Evolutionary conservation across 1,284 basidiomycete species (phyloP).

Genomic region (Apiotrichum sp.): DNA sequence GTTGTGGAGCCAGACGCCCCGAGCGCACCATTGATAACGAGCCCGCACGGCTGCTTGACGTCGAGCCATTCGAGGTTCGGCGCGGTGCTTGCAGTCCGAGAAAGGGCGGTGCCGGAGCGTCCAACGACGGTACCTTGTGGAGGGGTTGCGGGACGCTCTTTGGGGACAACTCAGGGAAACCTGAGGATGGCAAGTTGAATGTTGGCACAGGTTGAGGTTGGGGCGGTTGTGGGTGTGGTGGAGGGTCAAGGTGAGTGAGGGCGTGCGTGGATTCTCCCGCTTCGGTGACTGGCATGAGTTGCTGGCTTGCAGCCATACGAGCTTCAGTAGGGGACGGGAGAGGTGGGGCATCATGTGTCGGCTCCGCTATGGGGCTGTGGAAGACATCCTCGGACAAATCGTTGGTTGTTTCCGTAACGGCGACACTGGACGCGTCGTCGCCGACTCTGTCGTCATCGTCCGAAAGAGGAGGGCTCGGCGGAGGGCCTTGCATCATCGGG

Average conservation of each 20-base stretch:
- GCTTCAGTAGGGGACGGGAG: background rate
- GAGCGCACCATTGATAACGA: conserved; percentile 37
- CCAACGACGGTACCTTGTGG: background rate
- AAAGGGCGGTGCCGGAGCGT: conserved; percentile 7
- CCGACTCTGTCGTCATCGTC: conserved; percentile 17
- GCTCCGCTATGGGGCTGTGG: background rate
- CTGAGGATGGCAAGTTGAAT: too few species aligned
- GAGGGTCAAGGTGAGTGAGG: background rate
- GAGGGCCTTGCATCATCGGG: conserved; percentile 36
- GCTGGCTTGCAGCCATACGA: background rate
- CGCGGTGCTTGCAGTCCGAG: conserved; percentile 8
- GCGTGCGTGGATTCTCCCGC: conserved; percentile 11
- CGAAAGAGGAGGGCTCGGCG: conserved; percentile 43
- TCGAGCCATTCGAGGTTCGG: conserved; percentile 22
- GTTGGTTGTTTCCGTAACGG: conserved; percentile 7
- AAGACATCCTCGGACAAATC: background rate
- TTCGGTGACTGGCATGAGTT: conserved; percentile 9
- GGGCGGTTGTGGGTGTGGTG: background rate
- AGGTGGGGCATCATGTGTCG: background rate
- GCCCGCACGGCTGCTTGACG: conserved; percentile 30
- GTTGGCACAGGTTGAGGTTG: background rate
- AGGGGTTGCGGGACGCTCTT: background rate
- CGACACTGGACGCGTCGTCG: conserved; percentile 3
- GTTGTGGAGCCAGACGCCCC: conserved; percentile 24
- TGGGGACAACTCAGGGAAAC: too few species aligned